A percentile compares a stretch with the other conserved stretches of the same genome.
These are phyloP conservation scores for Dactylellina sp. DNA, from an alignment of 2,329 filamentous ascomycete species.

Conservation along the genomic window DNA sequence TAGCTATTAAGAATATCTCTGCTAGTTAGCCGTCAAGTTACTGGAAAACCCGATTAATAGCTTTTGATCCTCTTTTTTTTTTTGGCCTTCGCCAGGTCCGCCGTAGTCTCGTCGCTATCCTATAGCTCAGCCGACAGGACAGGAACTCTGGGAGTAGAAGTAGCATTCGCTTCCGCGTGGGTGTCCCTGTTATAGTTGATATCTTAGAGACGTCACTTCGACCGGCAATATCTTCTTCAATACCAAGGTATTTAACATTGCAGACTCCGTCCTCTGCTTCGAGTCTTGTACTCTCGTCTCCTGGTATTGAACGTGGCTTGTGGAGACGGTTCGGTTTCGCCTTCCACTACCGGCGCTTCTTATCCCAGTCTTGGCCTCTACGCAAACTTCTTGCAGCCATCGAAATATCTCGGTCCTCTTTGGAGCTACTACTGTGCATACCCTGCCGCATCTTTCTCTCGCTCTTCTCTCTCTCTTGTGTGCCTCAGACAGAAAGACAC, in stretches of 20 bases:
- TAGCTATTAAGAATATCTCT: too few relatives aligned
- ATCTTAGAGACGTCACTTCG: too few relatives aligned
- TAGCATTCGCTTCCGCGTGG: slow-evolving; percentile 40
- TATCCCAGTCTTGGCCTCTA: slow-evolving; percentile 11
- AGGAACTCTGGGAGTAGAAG: too few relatives aligned
- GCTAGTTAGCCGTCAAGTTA: too few relatives aligned
- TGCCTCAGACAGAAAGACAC: too few relatives aligned
- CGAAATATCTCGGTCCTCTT: background rate
- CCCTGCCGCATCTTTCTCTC: slow-evolving; percentile 47
- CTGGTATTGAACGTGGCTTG: slow-evolving; percentile 22
- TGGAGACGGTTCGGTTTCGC: slow-evolving; percentile 43
- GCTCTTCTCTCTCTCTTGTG: too few relatives aligned
- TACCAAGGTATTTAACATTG: slow-evolving; percentile 38
- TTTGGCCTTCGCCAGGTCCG: slow-evolving; percentile 49
- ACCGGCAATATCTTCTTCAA: too few relatives aligned
- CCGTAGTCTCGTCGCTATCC: slow-evolving; percentile 15
- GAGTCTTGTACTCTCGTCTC: slow-evolving; percentile 12
- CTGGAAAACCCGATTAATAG: too few relatives aligned
- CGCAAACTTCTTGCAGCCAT: background rate
- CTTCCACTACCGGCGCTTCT: slow-evolving; percentile 34
- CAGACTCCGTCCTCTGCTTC: slow-evolving; percentile 20
- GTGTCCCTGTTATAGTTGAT: slow-evolving; percentile 31
- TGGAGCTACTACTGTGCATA: background rate
- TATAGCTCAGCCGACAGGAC: too few relatives aligned
- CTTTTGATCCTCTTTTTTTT: too few relatives aligned